Evolutionary conservation across 73 alveolate species (phyloP).

Genomic region (Tetrahymena borealis): DNA sequence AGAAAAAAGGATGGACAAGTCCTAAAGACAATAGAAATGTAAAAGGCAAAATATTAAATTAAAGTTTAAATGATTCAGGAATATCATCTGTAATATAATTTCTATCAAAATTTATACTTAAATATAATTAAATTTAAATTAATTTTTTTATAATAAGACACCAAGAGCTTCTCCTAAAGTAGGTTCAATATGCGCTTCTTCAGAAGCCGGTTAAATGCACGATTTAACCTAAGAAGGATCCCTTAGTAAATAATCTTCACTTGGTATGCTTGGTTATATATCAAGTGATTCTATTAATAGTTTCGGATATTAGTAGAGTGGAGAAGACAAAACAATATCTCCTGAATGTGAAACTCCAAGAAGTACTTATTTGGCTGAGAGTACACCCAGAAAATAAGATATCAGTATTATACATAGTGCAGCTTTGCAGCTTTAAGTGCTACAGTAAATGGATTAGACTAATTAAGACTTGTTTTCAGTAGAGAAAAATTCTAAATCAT

Average conservation of each 20-base stretch:
- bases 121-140: background rate
- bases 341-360: background rate
- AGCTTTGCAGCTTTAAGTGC: background rate
- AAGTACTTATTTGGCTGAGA: background rate
- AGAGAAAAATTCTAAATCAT: background rate
- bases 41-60: background rate
- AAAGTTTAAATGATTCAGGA: background rate
- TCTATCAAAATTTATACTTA: background rate
- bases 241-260: background rate
- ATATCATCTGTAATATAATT: background rate
- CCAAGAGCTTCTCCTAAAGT: background rate
- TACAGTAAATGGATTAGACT: background rate
- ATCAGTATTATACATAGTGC: background rate
- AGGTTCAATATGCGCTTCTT: background rate
- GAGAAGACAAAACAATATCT: background rate
- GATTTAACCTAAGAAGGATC: background rate
- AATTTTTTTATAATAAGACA: background rate
- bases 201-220: background rate
- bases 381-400: background rate
- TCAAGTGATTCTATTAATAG: background rate
- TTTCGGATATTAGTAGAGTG: background rate
- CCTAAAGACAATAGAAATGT: background rate
- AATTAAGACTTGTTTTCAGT: background rate
- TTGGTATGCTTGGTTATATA: background rate
- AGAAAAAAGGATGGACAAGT: no score